Evolutionary conservation across 2,329 filamentous ascomycete species (phyloP).

Genomic region (Hymenoscyphus linearis): DNA sequence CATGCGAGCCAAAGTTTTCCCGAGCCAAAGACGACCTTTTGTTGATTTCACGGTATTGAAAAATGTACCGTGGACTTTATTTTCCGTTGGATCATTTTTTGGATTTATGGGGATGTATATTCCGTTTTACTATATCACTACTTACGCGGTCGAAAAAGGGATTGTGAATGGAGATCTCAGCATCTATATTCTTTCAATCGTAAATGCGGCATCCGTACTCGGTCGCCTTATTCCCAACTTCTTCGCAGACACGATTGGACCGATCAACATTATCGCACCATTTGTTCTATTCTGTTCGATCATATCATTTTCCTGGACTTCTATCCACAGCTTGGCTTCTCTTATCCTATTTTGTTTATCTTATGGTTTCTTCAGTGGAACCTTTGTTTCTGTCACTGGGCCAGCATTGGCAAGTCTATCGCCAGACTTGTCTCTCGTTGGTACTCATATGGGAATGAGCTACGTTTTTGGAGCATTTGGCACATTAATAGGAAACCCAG

Average conservation of each 20-base stretch:
- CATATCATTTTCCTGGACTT: slow-evolving; percentile 45
- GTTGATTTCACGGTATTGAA: slow-evolving; percentile 24
- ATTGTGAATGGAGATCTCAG: slow-evolving; percentile 34
- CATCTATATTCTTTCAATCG: slow-evolving; percentile 17
- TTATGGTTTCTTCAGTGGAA: slow-evolving; percentile 66
- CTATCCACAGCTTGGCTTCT: slow-evolving; percentile 44
- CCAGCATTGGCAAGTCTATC: slow-evolving; percentile 16
- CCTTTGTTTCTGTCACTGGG: slow-evolving; percentile 42
- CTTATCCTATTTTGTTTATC: slow-evolving; percentile 58
- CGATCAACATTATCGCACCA: slow-evolving; percentile 42
- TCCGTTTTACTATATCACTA: slow-evolving; percentile 42
- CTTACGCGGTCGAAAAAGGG: slow-evolving; percentile 17
- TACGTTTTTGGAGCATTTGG: slow-evolving; percentile 43
- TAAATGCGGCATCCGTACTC: slow-evolving; percentile 39
- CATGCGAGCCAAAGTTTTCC: slow-evolving; percentile 20
- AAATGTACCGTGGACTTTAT: slow-evolving; percentile 14
- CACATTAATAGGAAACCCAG: slow-evolving; percentile 32
- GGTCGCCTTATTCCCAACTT: slow-evolving; percentile 49
- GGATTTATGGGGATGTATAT: slow-evolving; percentile 44
- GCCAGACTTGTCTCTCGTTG: slow-evolving; percentile 42
- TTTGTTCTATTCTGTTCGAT: slow-evolving; percentile 45
- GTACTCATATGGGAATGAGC: slow-evolving; percentile 47
- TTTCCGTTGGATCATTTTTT: slow-evolving; percentile 17
- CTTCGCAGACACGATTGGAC: slow-evolving; percentile 46
- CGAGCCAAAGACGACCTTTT: slow-evolving; percentile 11